Evolutionary conservation across 2,329 filamentous ascomycete genomes (phyloP), one percentile per base, ranked within the genome.

Genomic region (Ceratocystiopsis minuta): DNA sequence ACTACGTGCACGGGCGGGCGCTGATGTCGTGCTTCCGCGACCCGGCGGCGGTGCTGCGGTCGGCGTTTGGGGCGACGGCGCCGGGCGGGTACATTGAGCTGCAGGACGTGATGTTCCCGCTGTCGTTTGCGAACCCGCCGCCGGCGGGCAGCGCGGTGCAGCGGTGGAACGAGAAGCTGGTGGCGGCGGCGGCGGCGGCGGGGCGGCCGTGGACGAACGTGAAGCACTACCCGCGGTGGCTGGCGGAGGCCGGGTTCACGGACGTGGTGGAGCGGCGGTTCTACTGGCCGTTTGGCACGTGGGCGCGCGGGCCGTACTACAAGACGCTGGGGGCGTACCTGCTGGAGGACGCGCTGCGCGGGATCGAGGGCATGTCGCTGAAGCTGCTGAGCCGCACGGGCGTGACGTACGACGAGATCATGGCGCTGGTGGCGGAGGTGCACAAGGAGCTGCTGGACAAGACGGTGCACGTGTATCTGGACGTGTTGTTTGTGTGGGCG

Each of bases 301-400:
- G 53, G 53, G 40, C 53, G 2, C 51, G 48, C 16, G 53, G 51
- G 5, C 42, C 47, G 28, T 49, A 51, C 45, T 50, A 51, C 37
- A 53, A 54, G 39, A 44, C 48, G 16, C 44, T 54, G 5, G 42
- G 46, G 17, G 36, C 45, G 11, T 52, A 48, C 38, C 40, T 49
- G 20, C 46, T 51, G 12, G 44, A 47, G 37, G 50, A 54, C 40
- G 11, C 45, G 36, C 37, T 41, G 18, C 40, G 43, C 38, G 43
- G 37, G 9, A 13, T 46, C 14, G 45, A 46, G 34, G 45, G 45
- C 2, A 12, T 43, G 4, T 36, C 17, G 11, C 40, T 43, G 1
- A 45, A 44, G 31, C 38, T 47, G 40, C 39, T 47, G 14, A 17
- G 17, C 1, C 10, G 32, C 10, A 34, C 40, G 16, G 41, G 45